A percentile compares a stretch with the other conserved stretches of the same genome.
phyloP scores from a whole-genome alignment of 1,139 yeast species.

The Diutina catenulata region DNA sequence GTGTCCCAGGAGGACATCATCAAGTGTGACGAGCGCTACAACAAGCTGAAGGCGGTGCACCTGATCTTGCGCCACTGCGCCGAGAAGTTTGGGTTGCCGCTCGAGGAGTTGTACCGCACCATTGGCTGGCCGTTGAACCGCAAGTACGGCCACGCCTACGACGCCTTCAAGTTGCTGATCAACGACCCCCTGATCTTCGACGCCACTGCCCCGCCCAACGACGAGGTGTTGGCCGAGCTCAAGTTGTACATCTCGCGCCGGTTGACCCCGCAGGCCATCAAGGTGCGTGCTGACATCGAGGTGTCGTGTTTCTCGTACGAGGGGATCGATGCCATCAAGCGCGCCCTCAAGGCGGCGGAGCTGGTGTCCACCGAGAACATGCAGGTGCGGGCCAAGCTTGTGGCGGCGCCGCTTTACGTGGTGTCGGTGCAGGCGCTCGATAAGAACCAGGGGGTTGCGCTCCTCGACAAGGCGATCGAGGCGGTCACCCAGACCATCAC shows the following conservation, averaged over 20 bases:
- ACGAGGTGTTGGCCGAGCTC: constrained; percentile 67
- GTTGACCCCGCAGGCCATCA: constrained; percentile 95
- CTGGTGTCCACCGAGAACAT: constrained; percentile 70
- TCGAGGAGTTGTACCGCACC: constrained; percentile 75
- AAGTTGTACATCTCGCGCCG: constrained; percentile 81
- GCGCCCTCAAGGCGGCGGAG: constrained; percentile 82
- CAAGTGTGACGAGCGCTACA: constrained; percentile 96
- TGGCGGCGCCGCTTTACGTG: constrained; percentile 96
- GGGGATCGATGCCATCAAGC: constrained; percentile 95
- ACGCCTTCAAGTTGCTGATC: constrained; percentile 92
- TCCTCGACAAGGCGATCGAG: constrained; percentile 69
- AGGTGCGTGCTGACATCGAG: constrained; percentile 95
- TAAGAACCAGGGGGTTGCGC: constrained; percentile 75
- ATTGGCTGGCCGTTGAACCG: constrained; percentile 97
- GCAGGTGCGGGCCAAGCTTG: constrained; percentile 84
- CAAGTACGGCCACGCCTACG: constrained; percentile 94
- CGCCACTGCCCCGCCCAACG: constrained; percentile 60
- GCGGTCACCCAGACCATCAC: constrained; percentile 60
- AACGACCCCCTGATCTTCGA: constrained; percentile 87
- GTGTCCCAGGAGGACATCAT: constrained; percentile 97
- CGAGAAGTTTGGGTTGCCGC: constrained; percentile 81
- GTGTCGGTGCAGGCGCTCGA: constrained; percentile 89
- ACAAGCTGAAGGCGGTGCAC: constrained; percentile 94
- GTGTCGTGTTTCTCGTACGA: constrained; percentile 96
- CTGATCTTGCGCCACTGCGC: constrained; percentile 97